Base-by-base conservation (phyloP, 352 stramenopile genomes). In the Pythium dissotocum region DNA sequence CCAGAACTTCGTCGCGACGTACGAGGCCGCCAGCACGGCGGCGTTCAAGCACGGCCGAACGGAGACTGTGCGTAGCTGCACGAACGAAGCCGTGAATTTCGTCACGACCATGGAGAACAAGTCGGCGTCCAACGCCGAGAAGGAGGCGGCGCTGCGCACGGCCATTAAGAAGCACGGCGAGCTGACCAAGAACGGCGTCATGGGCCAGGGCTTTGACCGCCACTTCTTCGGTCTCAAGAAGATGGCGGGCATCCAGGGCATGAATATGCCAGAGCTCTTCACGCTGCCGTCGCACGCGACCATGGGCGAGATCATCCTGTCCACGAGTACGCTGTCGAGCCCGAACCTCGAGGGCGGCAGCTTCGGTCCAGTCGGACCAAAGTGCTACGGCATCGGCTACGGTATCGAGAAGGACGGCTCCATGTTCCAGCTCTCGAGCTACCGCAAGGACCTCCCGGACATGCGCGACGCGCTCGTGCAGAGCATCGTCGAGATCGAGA, bases 41-140 rank as follows among this genome's bases (percentile, higher is more conserved):
- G 91, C 88, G n/a, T 97, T 97, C 67, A 97, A 97, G 78, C 91
- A 97, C 65, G 91, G 91, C 35, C 84, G 91, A 32, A 97, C 90
- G 0, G 90, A 97, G 69, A 97, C 89, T 1, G 89, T 97, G 55
- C 88, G 91, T 28, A 94, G 84, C 66, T 94, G 87, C 73, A 97
- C 91, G 40, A 91, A 93, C 66, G 87, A 97, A 69, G 89, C 88
- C 1, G 82, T 85, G 30, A 59, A 54, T 10, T 97, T 97, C 51
- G 87, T 93, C 28, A 82, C 73, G 24, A 71, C 75, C 9, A 96
- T 97, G 85, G 77, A 76, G 8, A 77, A 89, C 52, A 60, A 76
- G 13, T 80, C 72, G 14, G 78, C 72, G 8, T 90, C 79, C 26
- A 67, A 77, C 35, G 54, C 44, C 0, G 87, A 95, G n/a, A 90